A percentile compares a stretch with the other conserved stretches of the same genome.
These are phyloP conservation scores for Polytolypa hystricis DNA, from an alignment of 2,329 filamentous ascomycete species.

Conservation along the genomic window DNA sequence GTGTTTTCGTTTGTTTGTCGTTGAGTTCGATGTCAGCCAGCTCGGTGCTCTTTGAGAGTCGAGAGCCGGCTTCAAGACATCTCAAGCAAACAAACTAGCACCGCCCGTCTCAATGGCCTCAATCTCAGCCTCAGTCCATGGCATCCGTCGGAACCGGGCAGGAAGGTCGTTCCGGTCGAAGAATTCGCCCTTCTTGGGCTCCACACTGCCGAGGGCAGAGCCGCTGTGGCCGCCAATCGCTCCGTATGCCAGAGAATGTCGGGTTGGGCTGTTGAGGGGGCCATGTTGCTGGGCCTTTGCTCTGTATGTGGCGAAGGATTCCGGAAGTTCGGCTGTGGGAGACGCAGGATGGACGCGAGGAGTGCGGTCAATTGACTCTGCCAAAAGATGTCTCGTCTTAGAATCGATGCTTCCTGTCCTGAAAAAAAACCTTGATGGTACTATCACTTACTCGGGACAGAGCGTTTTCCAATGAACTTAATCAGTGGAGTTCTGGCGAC, in stretches of 20 bases:
- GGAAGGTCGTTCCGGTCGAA: conserved; percentile 89
- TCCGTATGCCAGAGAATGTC: conserved; percentile 24
- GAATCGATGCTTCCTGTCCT: background rate
- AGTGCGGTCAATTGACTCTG: conserved; percentile 41
- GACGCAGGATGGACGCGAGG: conserved; percentile 50
- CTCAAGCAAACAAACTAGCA: conserved; percentile 52
- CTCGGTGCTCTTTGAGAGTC: no score
- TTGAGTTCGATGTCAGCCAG: no score
- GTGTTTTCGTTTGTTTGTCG: no score
- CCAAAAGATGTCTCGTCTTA: conserved; percentile 3
- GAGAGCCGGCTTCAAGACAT: no score
- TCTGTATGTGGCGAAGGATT: conserved; percentile 52
- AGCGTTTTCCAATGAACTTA: conserved; percentile 39
- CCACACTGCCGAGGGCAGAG: conserved; percentile 59
- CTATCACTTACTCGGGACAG: conserved; percentile 30
- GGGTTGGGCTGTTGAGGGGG: conserved; percentile 36
- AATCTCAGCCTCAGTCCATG: conserved; percentile 73
- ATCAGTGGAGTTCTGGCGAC: conserved; percentile 37
- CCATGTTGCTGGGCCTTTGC: conserved; percentile 55
- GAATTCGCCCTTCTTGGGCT: conserved; percentile 60
- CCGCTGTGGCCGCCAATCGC: conserved; percentile 53
- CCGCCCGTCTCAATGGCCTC: conserved; percentile 92
- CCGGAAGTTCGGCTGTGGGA: conserved; percentile 43
- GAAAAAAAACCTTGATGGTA: background rate
- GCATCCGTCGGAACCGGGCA: conserved; percentile 63